Evolutionary conservation across 805 yeast genomes (phyloP).

Genomic region (Suhomyces tanzawaensis): DNA sequence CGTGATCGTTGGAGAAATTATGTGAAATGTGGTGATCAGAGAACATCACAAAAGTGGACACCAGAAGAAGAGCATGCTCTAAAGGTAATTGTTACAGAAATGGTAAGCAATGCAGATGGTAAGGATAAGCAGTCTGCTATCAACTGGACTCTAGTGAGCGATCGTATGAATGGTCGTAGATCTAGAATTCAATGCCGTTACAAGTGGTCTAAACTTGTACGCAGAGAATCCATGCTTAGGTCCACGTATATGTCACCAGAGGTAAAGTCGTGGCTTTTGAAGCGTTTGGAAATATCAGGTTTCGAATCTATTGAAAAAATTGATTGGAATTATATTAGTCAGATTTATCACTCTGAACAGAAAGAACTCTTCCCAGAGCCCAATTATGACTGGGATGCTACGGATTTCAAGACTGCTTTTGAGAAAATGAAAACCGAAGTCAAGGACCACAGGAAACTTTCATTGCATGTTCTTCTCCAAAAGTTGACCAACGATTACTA

Average conservation of each 20-base stretch:
- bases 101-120: slow-evolving; percentile 28
- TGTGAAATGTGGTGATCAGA: slow-evolving; percentile 80
- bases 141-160: slow-evolving; percentile 92
- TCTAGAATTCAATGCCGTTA: slow-evolving; percentile 93
- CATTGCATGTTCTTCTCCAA: slow-evolving; percentile 3
- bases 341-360: slow-evolving; percentile 26
- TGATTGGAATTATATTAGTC: slow-evolving; percentile 36
- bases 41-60: slow-evolving; percentile 81
- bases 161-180: slow-evolving; percentile 82
- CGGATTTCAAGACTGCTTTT: slow-evolving; percentile 60
- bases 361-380: slow-evolving; percentile 14
- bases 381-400: slow-evolving; percentile 49
- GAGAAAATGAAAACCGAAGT: slow-evolving; percentile 55
- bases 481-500: slow-evolving; percentile 2
- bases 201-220: slow-evolving; percentile 84
- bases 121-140: slow-evolving; percentile 42
- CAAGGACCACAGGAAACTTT: slow-evolving; percentile 35
- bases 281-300: slow-evolving; percentile 25
- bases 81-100: slow-evolving; percentile 50
- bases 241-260: slow-evolving; percentile 30
- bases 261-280: slow-evolving; percentile 39
- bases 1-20: slow-evolving; percentile 96
- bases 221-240: slow-evolving; percentile 46
- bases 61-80: slow-evolving; percentile 65
- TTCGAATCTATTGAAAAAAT: slow-evolving; percentile 25